Conservation (phyloP, 164 flowering plant genomes). For the Magnolia sinica region DNA sequence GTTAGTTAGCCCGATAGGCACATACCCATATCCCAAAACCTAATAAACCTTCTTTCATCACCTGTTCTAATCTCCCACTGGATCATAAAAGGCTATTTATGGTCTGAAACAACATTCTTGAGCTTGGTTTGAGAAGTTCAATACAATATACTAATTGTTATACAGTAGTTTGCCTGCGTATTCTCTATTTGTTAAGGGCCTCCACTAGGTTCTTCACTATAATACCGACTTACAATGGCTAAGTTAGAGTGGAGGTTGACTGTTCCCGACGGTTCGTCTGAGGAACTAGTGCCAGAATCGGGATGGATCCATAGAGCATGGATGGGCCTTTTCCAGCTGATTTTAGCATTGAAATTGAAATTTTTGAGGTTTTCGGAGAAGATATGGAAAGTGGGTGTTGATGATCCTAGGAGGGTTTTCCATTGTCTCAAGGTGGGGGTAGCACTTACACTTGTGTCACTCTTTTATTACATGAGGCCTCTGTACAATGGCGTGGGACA, state of each 20-base stretch:
- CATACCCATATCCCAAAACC: conserved; percentile 11
- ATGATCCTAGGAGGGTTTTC: conserved; percentile 53
- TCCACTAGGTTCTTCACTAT: background rate
- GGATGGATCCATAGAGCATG: conserved; percentile 23
- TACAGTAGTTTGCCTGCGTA: no score
- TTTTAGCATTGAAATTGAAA: conserved; percentile 22
- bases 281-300: conserved; percentile 30
- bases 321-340: conserved; percentile 21
- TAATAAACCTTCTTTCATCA: background rate
- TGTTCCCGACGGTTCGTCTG: conserved; percentile 36
- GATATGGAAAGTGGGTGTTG: conserved; percentile 49
- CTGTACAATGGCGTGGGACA: conserved; percentile 76
- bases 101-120: background rate
- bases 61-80: background rate
- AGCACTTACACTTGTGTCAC: conserved; percentile 62
- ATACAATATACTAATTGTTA: no score
- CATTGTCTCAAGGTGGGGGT: conserved; percentile 74
- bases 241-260: conserved; percentile 52
- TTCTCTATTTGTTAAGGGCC: background rate
- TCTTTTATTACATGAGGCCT: conserved; percentile 74
- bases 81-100: background rate
- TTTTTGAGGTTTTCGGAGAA: conserved; percentile 37
- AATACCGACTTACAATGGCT: conserved; percentile 21
- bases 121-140: no score
- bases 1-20: background rate